These are phyloP conservation scores for Carpinus fangiana DNA, from an alignment of 306 rosid species.

Conservation along the genomic window DNA sequence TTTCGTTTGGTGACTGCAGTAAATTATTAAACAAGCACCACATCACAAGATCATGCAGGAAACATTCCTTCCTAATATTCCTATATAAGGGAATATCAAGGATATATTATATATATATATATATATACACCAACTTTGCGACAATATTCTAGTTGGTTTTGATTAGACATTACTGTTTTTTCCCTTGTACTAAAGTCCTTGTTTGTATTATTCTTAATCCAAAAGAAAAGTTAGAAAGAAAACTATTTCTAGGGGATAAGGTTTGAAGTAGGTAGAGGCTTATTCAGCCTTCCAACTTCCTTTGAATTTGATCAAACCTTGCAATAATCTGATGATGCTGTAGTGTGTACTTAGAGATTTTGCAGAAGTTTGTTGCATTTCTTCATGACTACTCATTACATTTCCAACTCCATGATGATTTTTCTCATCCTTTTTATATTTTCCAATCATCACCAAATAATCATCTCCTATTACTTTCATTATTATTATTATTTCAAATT, in stretches of 20 bases:
- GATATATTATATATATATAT: no score
- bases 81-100: background rate
- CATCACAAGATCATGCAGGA: background rate
- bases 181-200: no score
- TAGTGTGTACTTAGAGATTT: background rate
- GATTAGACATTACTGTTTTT: background rate
- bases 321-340: background rate
- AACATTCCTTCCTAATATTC: background rate
- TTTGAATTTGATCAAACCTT: background rate
- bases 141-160: background rate
- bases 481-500: background rate
- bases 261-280: background rate
- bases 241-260: background rate
- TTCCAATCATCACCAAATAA: constrained; percentile 7
- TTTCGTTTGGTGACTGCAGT: background rate
- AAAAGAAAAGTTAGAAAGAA: background rate
- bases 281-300: background rate
- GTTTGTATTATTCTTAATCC: background rate
- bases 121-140: no score
- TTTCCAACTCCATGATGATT: background rate
- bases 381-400: background rate
- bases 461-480: background rate
- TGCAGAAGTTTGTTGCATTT: background rate
- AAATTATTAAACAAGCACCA: background rate
- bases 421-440: background rate